Percentiles rank a stretch among this genome's conserved stretches.
Conservation (phyloP, 2,329 filamentous ascomycete genomes). For the Teratosphaeria gauchensis region DNA sequence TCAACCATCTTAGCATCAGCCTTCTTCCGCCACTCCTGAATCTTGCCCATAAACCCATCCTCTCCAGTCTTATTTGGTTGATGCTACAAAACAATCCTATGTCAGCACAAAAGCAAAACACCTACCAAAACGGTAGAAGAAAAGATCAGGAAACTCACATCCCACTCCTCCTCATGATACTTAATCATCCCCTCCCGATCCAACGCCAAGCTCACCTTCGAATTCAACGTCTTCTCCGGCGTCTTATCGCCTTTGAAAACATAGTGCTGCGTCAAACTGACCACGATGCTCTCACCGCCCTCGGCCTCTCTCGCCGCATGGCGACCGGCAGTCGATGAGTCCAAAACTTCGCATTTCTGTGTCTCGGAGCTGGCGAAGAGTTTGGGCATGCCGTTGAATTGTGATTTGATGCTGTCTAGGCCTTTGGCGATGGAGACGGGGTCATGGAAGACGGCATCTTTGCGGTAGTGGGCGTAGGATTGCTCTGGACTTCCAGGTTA, state of each 20-base stretch:
- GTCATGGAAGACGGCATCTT: conserved; percentile 19
- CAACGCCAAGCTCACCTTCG: conserved; percentile 17
- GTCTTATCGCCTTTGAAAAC: conserved; percentile 20
- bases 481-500: neutral
- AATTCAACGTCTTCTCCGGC: conserved; percentile 18
- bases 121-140: neutral
- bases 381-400: conserved; percentile 23
- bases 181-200: conserved; percentile 15
- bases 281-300: conserved; percentile 6
- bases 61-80: conserved; percentile 17
- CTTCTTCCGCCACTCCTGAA: conserved; percentile 20
- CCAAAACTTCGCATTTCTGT: conserved; percentile 12
- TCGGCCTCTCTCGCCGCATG: neutral
- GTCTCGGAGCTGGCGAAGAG: conserved; percentile 16
- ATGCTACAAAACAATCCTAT: conserved; percentile 3
- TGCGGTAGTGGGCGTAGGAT: conserved; percentile 16
- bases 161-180: conserved; percentile 22
- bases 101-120: neutral
- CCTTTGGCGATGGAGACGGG: conserved; percentile 19
- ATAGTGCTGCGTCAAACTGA: conserved; percentile 20
- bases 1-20: conserved; percentile 18
- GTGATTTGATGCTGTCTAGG: conserved; percentile 17
- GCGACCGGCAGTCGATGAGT: conserved; percentile 6
- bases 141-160: conserved; percentile 1
- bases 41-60: conserved; percentile 20